Base-by-base conservation (phyloP, 306 rosid genomes). In the Vigna angularis region DNA sequence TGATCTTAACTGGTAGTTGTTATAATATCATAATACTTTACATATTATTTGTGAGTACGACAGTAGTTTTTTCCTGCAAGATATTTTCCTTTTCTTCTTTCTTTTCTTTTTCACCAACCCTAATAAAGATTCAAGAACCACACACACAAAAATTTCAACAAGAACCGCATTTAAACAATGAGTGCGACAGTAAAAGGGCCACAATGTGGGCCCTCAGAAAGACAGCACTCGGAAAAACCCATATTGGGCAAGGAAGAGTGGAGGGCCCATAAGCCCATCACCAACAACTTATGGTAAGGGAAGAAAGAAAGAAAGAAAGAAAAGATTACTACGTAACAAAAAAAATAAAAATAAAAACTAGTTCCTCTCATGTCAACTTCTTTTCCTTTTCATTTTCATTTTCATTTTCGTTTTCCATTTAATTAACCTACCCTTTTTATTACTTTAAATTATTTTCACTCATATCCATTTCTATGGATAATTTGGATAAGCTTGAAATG, bases 211-310 rank as follows among this genome's bases (percentile, higher is more conserved):
- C 82, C 94, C 80, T 5, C 1, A 11, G 79, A 81, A 51, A 61
- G 81, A 79, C 74, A 70, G 82, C 89, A 81, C 74, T 81, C n/a
- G 36, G 71, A 66, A 82, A 86, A 73, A 85, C 89, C 87, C 90
- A 81, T 73, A 84, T 83, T 38, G 75, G 77, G 83, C 62, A 89
- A 75, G 67, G 78, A 53, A 78, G 76, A 83, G 86, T 75, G 84
- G 87, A 84, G 88, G 88, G 84, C 85, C 91, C 89, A 86, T 85
- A 64, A 89, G 82, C 83, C 81, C 90, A 83, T 86, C 79, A 85
- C 58, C 81, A 81, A 77, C 81, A 83, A 72, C 83, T 81, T 50
- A 83, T 82, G 72, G 74, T 59, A 75, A 62, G 42, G 81, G 59
- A 74, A 70, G 84, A 84, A 81, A 79, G 49, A 55, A 30, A 26